Conservation (phyloP, 73 alveolate species). For the Diophrys appendiculata region DNA sequence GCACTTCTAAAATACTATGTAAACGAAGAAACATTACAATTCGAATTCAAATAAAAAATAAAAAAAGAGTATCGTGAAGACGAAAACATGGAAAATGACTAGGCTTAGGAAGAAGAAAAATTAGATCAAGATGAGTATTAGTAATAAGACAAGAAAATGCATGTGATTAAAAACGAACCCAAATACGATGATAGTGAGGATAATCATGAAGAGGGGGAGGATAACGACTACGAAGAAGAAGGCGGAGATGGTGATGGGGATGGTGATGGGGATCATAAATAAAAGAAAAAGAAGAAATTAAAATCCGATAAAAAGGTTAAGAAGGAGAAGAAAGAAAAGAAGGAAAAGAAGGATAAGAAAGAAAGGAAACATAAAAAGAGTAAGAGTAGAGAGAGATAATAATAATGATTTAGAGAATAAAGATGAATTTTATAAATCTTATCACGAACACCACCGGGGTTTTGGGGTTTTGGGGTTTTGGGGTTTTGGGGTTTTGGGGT, state of each 20-base stretch:
- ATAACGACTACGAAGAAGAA: slow-evolving; percentile 15
- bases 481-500: no score
- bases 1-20: not conserved
- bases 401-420: slow-evolving; percentile 3
- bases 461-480: no score
- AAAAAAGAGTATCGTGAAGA: no score
- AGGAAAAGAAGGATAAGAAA: no score
- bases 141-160: not conserved
- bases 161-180: not conserved
- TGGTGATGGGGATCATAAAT: no score
- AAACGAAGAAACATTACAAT: not conserved
- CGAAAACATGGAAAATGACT: no score
- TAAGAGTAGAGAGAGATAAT: not conserved
- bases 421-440: slow-evolving; percentile 12
- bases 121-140: slow-evolving; percentile 3
- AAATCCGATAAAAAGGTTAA: slow-evolving; percentile 24
- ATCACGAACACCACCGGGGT: no score
- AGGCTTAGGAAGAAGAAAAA: not conserved
- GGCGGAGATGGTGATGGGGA: slow-evolving; percentile 29
- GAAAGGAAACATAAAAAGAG: slow-evolving; percentile 19
- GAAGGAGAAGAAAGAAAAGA: slow-evolving; percentile 17
- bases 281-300: not conserved
- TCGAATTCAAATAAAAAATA: no score
- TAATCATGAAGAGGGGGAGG: not conserved
- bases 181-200: no score